phyloP scores from a whole-genome alignment of 306 rosid genomes.

The Malus sylvestris region DNA sequence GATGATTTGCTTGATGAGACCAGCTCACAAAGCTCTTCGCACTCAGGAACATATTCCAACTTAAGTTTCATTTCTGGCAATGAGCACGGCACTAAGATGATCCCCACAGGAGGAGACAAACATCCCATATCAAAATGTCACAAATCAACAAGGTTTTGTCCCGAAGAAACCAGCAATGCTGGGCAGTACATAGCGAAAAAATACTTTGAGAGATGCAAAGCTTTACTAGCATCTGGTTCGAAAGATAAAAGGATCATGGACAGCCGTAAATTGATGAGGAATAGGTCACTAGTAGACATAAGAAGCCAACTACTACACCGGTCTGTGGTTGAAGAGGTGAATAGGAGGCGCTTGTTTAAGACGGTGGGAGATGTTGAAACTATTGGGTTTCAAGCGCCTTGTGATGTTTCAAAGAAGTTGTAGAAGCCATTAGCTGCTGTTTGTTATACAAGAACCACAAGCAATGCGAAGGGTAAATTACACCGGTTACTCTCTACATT shows the following conservation, averaged over 20 bases:
- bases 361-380: slow-evolving; percentile 75
- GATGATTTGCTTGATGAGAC: slow-evolving; percentile 60
- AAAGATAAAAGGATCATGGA: slow-evolving; percentile 38
- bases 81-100: slow-evolving; percentile 32
- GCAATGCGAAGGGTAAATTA: slow-evolving; percentile 14
- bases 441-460: slow-evolving; percentile 13
- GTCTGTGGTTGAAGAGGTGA: slow-evolving; percentile 70
- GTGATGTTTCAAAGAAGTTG: slow-evolving; percentile 35
- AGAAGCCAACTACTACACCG: slow-evolving; percentile 68
- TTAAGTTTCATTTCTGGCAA: slow-evolving; percentile 38
- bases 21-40: slow-evolving; percentile 69
- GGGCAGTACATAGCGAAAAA: slow-evolving; percentile 10
- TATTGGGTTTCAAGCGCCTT: slow-evolving; percentile 70
- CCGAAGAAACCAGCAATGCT: slow-evolving; percentile 29
- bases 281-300: slow-evolving; percentile 60
- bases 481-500: neutral
- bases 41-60: slow-evolving; percentile 54
- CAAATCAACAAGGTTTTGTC: slow-evolving; percentile 47
- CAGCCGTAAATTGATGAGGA: slow-evolving; percentile 41
- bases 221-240: slow-evolving; percentile 23
- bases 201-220: slow-evolving; percentile 30
- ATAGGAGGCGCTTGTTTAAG: slow-evolving; percentile 59
- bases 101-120: slow-evolving; percentile 34
- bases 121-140: slow-evolving; percentile 33
- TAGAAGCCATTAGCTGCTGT: slow-evolving; percentile 18